Percentiles rank a stretch among this genome's conserved stretches.
These are phyloP conservation scores for Botrytis porri DNA, from an alignment of 2,329 filamentous ascomycete genomes.

Conservation along the genomic window DNA sequence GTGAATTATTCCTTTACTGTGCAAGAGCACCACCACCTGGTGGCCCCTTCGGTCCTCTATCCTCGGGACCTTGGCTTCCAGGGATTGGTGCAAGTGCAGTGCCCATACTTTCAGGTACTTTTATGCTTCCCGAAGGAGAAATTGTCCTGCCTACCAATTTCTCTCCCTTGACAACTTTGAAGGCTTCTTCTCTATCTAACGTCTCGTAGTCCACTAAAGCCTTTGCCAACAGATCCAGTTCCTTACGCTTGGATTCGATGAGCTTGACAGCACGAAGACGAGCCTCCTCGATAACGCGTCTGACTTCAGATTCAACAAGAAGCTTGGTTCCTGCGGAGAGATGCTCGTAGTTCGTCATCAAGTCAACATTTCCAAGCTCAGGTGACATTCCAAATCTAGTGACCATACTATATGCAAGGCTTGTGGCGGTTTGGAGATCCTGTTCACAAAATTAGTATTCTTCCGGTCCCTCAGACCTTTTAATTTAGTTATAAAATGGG, in stretches of 20 bases:
- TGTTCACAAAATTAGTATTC: constrained; percentile 42
- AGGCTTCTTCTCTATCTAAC: constrained; percentile 81
- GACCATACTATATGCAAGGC: constrained; percentile 82
- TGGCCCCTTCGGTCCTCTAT: constrained; percentile 28
- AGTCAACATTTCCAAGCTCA: constrained; percentile 84
- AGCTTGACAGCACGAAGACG: constrained; percentile 70
- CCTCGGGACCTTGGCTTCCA: constrained; percentile 25
- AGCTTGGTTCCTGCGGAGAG: constrained; percentile 85
- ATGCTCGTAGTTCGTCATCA: constrained; percentile 73
- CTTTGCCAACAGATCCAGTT: constrained; percentile 83
- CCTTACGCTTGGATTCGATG: constrained; percentile 71
- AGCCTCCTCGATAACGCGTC: constrained; percentile 77
- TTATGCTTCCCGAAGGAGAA: constrained; percentile 59
- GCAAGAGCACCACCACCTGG: constrained; percentile 33
- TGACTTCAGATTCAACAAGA: constrained; percentile 84
- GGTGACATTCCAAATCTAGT: constrained; percentile 87
- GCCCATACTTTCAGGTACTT: constrained; percentile 53
- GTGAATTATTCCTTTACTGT: constrained; percentile 20
- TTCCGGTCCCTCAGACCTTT: background rate
- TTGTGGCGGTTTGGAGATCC: constrained; percentile 83
- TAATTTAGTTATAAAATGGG: background rate
- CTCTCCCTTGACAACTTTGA: constrained; percentile 85
- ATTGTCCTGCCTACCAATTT: constrained; percentile 68
- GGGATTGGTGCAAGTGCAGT: constrained; percentile 32
- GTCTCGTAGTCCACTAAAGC: constrained; percentile 95